Conservation (phyloP, 257 asterid genomes). For the Leonotis leonurus region DNA sequence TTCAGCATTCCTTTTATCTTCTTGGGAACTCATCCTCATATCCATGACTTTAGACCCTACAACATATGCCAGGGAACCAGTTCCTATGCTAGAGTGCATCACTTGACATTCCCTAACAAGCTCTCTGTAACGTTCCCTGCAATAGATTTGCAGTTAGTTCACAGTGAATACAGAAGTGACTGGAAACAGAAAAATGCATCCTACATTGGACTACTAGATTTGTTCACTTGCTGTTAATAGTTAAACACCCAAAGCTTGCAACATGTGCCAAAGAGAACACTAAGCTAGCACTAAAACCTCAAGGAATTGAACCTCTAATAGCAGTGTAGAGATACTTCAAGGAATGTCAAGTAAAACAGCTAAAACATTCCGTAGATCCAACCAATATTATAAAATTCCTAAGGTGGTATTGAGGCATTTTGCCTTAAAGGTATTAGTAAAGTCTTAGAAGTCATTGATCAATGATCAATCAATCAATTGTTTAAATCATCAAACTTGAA, state of each 20-base stretch:
- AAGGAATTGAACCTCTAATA: neutral
- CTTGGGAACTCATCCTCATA: slow-evolving; percentile 83
- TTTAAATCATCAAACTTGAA: too few relatives aligned
- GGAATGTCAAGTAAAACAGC: slow-evolving; percentile 10
- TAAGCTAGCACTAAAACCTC: neutral
- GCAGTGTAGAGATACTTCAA: too few relatives aligned
- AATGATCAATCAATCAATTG: too few relatives aligned
- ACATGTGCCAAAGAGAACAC: too few relatives aligned
- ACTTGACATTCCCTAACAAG: slow-evolving; percentile 78
- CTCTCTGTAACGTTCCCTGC: slow-evolving; percentile 80
- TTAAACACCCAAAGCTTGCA: too few relatives aligned
- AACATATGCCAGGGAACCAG: slow-evolving; percentile 93
- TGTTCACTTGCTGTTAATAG: too few relatives aligned
- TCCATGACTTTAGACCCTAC: slow-evolving; percentile 98
- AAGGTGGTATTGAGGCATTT: too few relatives aligned
- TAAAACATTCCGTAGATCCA: slow-evolving; percentile 12
- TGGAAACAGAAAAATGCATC: neutral
- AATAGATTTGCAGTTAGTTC: slow-evolving; percentile 19
- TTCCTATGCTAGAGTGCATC: slow-evolving; percentile 97
- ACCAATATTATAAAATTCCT: too few relatives aligned
- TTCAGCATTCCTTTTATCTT: slow-evolving; percentile 53
- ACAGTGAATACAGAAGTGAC: neutral
- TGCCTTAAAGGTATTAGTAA: too few relatives aligned
- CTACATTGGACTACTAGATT: too few relatives aligned
- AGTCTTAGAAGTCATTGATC: too few relatives aligned